phyloP scores from a whole-genome alignment of 2,329 filamentous ascomycete species.

The Penicillium expansum region DNA sequence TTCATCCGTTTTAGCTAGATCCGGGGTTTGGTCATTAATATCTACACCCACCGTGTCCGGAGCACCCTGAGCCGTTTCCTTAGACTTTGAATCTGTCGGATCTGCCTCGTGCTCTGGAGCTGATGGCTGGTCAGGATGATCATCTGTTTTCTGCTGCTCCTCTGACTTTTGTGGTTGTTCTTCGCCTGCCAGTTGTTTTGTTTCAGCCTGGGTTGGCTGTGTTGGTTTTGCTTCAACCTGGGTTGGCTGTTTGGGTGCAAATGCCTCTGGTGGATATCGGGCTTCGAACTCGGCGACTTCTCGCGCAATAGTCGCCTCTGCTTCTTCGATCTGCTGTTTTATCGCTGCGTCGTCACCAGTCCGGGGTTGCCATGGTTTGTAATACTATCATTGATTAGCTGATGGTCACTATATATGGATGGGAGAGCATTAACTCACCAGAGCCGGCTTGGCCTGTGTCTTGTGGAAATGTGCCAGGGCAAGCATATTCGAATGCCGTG shows the following conservation, averaged over 20 bases:
- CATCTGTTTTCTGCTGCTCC: slow-evolving; percentile 17
- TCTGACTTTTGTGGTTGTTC: slow-evolving; percentile 4
- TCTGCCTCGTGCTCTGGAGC: slow-evolving; percentile 16
- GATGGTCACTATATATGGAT: not conserved
- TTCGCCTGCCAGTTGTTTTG: not conserved
- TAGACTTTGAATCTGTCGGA: slow-evolving; percentile 12
- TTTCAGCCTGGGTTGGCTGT: slow-evolving; percentile 17
- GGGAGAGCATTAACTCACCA: slow-evolving; percentile 57
- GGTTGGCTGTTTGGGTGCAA: slow-evolving; percentile 14
- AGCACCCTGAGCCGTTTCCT: slow-evolving; percentile 37
- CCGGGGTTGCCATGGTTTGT: slow-evolving; percentile 76
- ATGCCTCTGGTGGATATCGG: slow-evolving; percentile 39
- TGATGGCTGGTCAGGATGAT: slow-evolving; percentile 20
- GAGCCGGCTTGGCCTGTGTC: slow-evolving; percentile 67
- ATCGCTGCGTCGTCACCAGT: slow-evolving; percentile 68
- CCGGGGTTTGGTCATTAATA: slow-evolving; percentile 18
- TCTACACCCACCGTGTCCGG: slow-evolving; percentile 29
- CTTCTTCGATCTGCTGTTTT: slow-evolving; percentile 65
- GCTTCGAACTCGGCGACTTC: slow-evolving; percentile 65
- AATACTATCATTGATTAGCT: slow-evolving; percentile 60
- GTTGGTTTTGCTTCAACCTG: slow-evolving; percentile 11
- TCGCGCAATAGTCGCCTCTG: slow-evolving; percentile 60
- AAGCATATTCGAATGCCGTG: slow-evolving; percentile 69
- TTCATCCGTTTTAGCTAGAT: slow-evolving; percentile 20
- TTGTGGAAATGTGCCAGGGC: slow-evolving; percentile 69